Conservation (phyloP, 2,329 filamentous ascomycete species). For the Aschersonia sp. region DNA sequence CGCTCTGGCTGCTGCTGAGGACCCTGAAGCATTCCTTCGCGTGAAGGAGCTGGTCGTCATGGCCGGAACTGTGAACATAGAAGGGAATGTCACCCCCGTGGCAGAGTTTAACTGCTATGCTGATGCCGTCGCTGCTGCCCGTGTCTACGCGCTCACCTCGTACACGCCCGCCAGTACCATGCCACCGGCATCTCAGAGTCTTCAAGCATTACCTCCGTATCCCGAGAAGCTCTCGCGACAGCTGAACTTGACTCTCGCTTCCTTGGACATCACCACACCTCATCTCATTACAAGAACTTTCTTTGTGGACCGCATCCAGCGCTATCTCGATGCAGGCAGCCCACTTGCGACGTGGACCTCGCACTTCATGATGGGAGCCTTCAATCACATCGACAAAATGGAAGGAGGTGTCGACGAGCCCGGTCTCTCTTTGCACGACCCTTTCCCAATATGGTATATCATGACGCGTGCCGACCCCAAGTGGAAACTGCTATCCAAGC, state of each 20-base stretch:
- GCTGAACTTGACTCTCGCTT: constrained; percentile 57
- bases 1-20: constrained; percentile 74
- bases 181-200: constrained; percentile 46
- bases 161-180: constrained; percentile 64
- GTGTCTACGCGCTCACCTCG: constrained; percentile 66
- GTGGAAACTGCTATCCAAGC: constrained; percentile 42
- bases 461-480: constrained; percentile 42
- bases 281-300: constrained; percentile 50
- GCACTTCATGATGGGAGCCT: constrained; percentile 58
- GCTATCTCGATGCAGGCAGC: constrained; percentile 45
- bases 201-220: constrained; percentile 42
- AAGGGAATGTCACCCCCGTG: constrained; percentile 73
- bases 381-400: constrained; percentile 51
- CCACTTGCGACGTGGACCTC: constrained; percentile 62
- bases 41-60: constrained; percentile 90
- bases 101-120: constrained; percentile 96
- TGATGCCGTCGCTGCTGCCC: constrained; percentile 64
- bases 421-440: constrained; percentile 60
- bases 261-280: constrained; percentile 61
- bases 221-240: constrained; percentile 46
- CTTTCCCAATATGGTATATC: constrained; percentile 67
- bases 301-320: constrained; percentile 41
- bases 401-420: constrained; percentile 42
- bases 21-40: constrained; percentile 77
- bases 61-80: constrained; percentile 70